Evolutionary conservation across 176 grass and related monocot species (phyloP), one percentile per base, ranked within the genome.

Genomic region (Urochloa ruziziensis): DNA sequence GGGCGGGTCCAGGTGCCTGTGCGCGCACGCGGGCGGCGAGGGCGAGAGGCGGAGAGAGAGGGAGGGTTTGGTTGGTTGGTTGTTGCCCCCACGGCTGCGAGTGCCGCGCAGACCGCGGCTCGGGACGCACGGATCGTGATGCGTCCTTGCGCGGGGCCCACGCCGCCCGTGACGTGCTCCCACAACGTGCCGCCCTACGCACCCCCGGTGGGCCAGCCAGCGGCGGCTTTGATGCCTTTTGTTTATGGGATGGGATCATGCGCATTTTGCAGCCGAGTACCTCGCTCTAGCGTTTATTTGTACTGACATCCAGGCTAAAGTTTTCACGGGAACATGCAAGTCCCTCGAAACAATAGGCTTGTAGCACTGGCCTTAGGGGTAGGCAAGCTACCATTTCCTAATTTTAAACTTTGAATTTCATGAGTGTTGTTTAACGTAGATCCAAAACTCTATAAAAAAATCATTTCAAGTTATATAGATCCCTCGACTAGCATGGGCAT

Each of bases 181-280:
- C 63, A 35, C 83, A 77, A 39, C 65, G 73, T 64, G 73, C 73
- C 80, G 79, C 88, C 68, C 88, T 17, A 65, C 83, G 83, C 88
- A 65, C 66, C 63, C 32, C 4, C 35, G 37, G 39, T 23, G 70
- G 83, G 34, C 73, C 88, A 59, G 2, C 43, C 0, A 37, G 74
- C 67, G 84, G 84, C 80, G 88, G 84, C 84, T 90, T 90, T 90
- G 74, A 58, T 90, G 79, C 84, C 88, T 25, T 73, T 86, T 74
- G 59, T 79, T 86, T 86, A 73, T 65, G 35, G 23, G 47, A 81
- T 59, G 73, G 72, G 18, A 51, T 72, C 40, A 14, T 17, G 15
- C 0, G 0, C 12, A 0, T 65, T 82, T 82, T 72, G 5, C 63
- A 1, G 0, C 17, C 5, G 0, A 2, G 0, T 33, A 3, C 83